Evolutionary conservation across 352 stramenopile species (phyloP).

Genomic region (Phytophthora fragariae): DNA sequence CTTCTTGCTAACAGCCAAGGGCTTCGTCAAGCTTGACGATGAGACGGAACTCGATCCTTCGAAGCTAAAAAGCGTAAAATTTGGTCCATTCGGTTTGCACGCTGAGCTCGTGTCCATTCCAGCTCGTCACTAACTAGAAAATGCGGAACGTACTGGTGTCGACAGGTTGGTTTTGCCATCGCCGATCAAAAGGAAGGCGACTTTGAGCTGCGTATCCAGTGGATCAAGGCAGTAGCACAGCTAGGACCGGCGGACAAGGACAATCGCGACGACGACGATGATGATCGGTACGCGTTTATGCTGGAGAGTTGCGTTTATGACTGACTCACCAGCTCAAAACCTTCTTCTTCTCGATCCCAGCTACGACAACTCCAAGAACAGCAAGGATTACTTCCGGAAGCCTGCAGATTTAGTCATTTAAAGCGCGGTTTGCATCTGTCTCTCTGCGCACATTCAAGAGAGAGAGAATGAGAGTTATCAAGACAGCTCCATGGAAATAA

Average conservation of each 20-base stretch:
- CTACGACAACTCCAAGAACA: conserved; percentile 44
- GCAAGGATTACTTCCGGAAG: conserved; percentile 60
- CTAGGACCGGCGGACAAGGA: conserved; percentile 53
- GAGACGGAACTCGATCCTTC: conserved; percentile 74
- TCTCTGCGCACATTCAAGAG: not conserved
- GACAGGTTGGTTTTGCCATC: conserved; percentile 84
- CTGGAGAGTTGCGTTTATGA: not conserved
- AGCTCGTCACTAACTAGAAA: not conserved
- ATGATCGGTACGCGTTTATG: conserved; percentile 30
- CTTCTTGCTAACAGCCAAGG: conserved; percentile 86
- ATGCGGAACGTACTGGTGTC: conserved; percentile 2
- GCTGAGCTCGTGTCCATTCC: not conserved
- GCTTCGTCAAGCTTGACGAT: conserved; percentile 86
- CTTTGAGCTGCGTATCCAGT: conserved; percentile 86
- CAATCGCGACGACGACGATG: conserved; percentile 39
- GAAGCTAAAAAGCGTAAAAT: conserved; percentile 76
- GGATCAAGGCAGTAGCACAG: conserved; percentile 86
- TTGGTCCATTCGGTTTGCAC: not conserved
- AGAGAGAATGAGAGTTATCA: conserved; percentile 1
- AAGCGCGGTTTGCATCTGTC: conserved; percentile 16
- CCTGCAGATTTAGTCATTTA: conserved; percentile 73
- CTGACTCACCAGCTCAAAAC: not conserved
- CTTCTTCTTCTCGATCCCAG: conserved; percentile 19
- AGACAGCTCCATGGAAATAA: conserved; percentile 23
- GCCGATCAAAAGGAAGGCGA: conserved; percentile 88